These are phyloP conservation scores for Cercospora nicotianae DNA, from an alignment of 2,329 filamentous ascomycete genomes.

Conservation along the genomic window DNA sequence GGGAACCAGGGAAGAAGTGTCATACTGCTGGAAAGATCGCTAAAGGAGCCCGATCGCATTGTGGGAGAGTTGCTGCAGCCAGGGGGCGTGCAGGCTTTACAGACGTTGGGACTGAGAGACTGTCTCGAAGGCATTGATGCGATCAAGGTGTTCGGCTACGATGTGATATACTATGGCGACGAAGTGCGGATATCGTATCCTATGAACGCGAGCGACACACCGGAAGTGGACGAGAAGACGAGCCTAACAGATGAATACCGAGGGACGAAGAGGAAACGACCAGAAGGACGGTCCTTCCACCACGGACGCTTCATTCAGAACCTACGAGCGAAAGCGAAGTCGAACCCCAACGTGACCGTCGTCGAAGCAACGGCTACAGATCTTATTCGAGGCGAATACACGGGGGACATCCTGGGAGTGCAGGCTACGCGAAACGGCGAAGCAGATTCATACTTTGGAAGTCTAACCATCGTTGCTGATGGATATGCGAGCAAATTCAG, in stretches of 20 bases:
- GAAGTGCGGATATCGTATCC: constrained; percentile 80
- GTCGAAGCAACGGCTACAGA: constrained; percentile 84
- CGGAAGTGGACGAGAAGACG: constrained; percentile 39
- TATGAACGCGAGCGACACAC: constrained; percentile 48
- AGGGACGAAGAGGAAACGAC: constrained; percentile 48
- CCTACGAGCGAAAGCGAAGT: constrained; percentile 71
- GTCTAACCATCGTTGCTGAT: constrained; percentile 85
- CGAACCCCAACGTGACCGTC: constrained; percentile 80
- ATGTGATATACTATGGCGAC: constrained; percentile 77
- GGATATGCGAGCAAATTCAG: constrained; percentile 92
- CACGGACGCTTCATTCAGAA: constrained; percentile 90
- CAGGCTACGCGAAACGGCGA: constrained; percentile 66
- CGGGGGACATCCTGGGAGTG: constrained; percentile 77
- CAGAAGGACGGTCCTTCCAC: constrained; percentile 82
- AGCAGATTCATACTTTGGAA: constrained; percentile 77
- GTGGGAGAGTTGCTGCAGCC: constrained; percentile 95
- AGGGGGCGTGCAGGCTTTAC: constrained; percentile 78
- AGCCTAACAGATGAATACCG: constrained; percentile 34
- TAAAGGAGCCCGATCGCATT: constrained; percentile 93
- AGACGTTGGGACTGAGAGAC: constrained; percentile 74
- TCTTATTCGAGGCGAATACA: constrained; percentile 68
- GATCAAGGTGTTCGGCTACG: constrained; percentile 78
- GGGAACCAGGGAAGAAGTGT: constrained; percentile 89
- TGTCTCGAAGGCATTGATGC: constrained; percentile 90
- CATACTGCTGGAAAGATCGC: constrained; percentile 79